Conservation (phyloP, 1,139 yeast species). For the Candida sanyaensis region DNA sequence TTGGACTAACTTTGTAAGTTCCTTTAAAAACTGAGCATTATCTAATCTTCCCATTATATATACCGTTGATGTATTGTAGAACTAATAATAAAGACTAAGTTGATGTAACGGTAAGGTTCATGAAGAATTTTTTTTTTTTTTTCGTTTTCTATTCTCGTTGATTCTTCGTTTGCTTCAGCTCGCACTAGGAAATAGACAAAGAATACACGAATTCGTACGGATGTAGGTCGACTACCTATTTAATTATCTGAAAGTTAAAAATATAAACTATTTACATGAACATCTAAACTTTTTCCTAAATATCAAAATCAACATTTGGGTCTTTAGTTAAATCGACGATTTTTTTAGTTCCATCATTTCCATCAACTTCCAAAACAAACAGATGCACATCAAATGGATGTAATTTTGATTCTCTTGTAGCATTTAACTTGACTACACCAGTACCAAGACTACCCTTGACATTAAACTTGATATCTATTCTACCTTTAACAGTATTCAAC, state of each 20-base stretch:
- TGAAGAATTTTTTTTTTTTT: constrained; percentile 1
- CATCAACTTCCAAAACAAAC: constrained; percentile 55
- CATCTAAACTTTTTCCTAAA: neutral
- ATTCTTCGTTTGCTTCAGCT: too few species aligned
- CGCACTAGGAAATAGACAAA: neutral
- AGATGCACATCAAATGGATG: constrained; percentile 62
- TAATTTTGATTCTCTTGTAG: constrained; percentile 55
- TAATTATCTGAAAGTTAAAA: neutral
- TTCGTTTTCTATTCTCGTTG: neutral
- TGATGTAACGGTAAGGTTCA: neutral
- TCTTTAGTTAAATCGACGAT: constrained; percentile 53
- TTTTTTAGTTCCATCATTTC: constrained; percentile 26
- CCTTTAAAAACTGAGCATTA: constrained; percentile 38
- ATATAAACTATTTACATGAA: neutral
- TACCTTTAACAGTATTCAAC: constrained; percentile 79
- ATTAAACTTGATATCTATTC: constrained; percentile 68
- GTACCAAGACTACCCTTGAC: constrained; percentile 61
- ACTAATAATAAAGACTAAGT: too few species aligned
- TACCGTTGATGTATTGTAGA: neutral
- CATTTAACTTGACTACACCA: constrained; percentile 58
- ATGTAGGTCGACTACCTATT: neutral
- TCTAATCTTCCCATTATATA: constrained; percentile 37
- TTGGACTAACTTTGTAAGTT: constrained; percentile 28
- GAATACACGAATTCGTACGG: neutral
- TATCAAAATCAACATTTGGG: constrained; percentile 41